Evolutionary conservation across 2,329 filamentous ascomycete genomes (phyloP), one percentile per base, ranked within the genome.

Genomic region (Alternaria sp.): DNA sequence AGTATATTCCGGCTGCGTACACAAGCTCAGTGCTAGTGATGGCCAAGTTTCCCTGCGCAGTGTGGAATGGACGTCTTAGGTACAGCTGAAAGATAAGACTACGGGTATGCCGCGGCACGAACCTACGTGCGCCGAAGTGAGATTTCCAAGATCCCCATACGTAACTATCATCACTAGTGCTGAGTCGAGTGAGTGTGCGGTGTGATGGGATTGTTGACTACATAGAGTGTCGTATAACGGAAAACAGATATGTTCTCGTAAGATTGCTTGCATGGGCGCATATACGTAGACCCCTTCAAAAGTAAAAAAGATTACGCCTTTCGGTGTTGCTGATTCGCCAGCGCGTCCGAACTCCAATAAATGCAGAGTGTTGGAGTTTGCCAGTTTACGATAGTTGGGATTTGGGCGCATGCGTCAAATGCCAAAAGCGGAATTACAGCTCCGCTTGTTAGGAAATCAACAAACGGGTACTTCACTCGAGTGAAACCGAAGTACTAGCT

Each of bases 21-120:
- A 36, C 33, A 21, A 31, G 7, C 26, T 42, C 13, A 28, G 21
- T 17, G 13, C 14, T 33, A 13, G 31, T 44, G 44, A 26, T 34
- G 14, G 13, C 28, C 17, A 29, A 26, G 8, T 26, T n/a, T 24
- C 31, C 14, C 11, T 33, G 34, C 13, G 23, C 11, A 9, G 14
- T n/a, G 33, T 8, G 53, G 23, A 60, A 63, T 61, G 62, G 60
- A 13, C 33, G 39, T 36, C 17, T 49, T 56, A 17, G 14, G 10
- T 24, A 17, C 29, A 54, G 54, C 60, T 60, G 53, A 48, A 48
- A 42, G 42, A 42, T 52, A 34, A 26, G 45, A 13, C 59, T 59
- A 52, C 58, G 33, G 58, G 61, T 57, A 55, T 58, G 51, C 52
- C 52, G 54, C 57, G 55, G 52, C 57, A 42, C 60, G 50, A 49